Evolutionary conservation across 2,329 filamentous ascomycete genomes (phyloP), one percentile per base, ranked within the genome.

Genomic region (Diaporthe sp.): DNA sequence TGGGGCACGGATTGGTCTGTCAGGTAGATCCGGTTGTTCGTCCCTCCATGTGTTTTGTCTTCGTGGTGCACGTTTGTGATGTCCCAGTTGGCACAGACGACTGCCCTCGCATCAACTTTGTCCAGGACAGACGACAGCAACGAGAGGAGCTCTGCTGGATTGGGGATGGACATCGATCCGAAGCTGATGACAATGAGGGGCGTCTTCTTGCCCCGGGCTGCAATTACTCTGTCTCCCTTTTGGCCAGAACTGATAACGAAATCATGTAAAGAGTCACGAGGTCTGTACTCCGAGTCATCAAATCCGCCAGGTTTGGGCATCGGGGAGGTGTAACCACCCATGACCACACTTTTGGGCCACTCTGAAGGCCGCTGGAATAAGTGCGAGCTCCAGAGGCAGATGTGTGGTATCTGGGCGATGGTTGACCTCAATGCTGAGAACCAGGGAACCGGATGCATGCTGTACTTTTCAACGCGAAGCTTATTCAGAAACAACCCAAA

Each of bases 301-400:
- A 40, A 22, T 15, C 40, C 17, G 35, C 35, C 57, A 25, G 57
- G 35, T 22, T 61, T 40, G 25, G 57, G 19, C 3, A 25, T 7
- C 35, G 25, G 57, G 40, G 57, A 61, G 35, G 57, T 25, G 40
- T 42, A 61, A 25, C 57, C 57, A 13, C 57, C 57, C 12, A 61
- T 61, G 4, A 40, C 35, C 35, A 42, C 35, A 61, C 40, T 61
- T 42, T 61, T 25, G 9, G 35, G 57, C 57, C 57, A 61, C 35
- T 61, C 57, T 40, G 35, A 61, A 13, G 57, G 57, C 35, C 35
- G 35, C 4, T 35, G 57, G 33, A 61, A 61, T 40, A 61, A 40
- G 15, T 61, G 57, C 2, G 57, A 42, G 57, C 57, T 61, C 57
- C 57, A 61, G 25, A 61, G 57, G 33, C 57, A 61, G 35, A 61